Base-by-base conservation (phyloP, 345 rosid species). In the Hibiscus mutabilis region DNA sequence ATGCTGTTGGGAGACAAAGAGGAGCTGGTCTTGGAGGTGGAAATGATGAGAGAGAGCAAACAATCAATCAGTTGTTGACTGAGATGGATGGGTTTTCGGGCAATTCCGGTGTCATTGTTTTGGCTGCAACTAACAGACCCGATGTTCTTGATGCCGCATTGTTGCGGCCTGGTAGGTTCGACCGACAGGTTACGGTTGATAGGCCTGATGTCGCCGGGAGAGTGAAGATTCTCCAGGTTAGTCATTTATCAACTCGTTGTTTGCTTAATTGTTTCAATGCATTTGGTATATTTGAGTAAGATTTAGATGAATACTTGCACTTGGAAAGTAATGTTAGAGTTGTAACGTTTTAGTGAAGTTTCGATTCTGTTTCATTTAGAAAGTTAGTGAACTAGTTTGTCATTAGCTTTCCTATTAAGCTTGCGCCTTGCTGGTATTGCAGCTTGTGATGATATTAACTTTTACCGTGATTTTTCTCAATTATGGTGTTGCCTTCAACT, bases 1-100 rank as follows among this genome's bases (percentile, higher is more conserved):
- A 87, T 66, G 98, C 90, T 3, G 98, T 91, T 16, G 93, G 94
- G 52, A 83, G 98, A 78, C 96, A 93, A 79, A 88, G 98, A 79
- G 98, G 98, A 73, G 96, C 97, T 12, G 98, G 97, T 18, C 84
- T 87, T 64, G 97, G 97, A 64, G 98, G 97, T 60, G 98, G 97
- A 65, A 91, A 91, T 71, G 97, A 93, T 70, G 97, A 93, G 84
- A 91, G 93, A 19, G 98, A 93, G 74, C 97, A 91, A 80, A 91
- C 97, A 0, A 88, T 91, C 65, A 89, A 91, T 77, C 93, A 89
- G 87, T 64, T 89, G 64, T 62, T 93, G 79, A 91, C 96, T 2
- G 98, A 93, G 73, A 93, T 93, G 97, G 98, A 93, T 78, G 96
- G 98, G 0, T 91, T 93, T 74, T 80, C 85, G 0, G 96, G 97